phyloP scores from a whole-genome alignment of 1,284 basidiomycete species.

The Leccinum subrobustum region DNA sequence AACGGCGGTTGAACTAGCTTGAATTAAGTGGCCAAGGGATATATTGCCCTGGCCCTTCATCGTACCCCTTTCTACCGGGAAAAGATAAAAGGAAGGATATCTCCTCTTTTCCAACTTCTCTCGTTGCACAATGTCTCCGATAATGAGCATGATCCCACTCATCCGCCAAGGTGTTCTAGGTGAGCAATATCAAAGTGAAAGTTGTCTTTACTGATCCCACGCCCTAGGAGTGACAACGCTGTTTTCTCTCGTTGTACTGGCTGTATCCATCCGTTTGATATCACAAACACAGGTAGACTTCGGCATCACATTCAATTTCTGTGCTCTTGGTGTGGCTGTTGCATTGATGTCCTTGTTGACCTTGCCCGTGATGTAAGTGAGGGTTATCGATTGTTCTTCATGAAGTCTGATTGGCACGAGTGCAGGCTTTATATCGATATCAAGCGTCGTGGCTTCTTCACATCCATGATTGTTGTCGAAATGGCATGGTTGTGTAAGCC shows the following conservation, averaged over 20 bases:
- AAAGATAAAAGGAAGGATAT: not conserved
- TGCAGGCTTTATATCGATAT: slow-evolving; percentile 36
- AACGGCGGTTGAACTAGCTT: not conserved
- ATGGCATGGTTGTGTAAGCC: slow-evolving; percentile 38
- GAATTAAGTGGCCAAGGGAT: not conserved
- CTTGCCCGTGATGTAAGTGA: slow-evolving; percentile 46
- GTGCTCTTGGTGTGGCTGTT: slow-evolving; percentile 46
- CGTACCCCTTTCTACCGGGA: not conserved
- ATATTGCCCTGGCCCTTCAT: not conserved
- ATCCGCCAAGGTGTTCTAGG: slow-evolving; percentile 27
- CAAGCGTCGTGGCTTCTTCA: slow-evolving; percentile 34
- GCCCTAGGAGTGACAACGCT: slow-evolving; percentile 21
- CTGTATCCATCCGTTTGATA: slow-evolving; percentile 35
- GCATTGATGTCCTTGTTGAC: slow-evolving; percentile 43
- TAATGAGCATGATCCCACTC: slow-evolving; percentile 19
- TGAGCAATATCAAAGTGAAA: slow-evolving; percentile 8
- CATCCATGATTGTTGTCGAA: slow-evolving; percentile 39
- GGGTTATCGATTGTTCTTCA: not conserved
- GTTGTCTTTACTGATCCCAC: slow-evolving; percentile 5
- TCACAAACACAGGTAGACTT: slow-evolving; percentile 23
- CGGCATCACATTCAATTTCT: slow-evolving; percentile 26
- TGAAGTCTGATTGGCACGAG: slow-evolving; percentile 7
- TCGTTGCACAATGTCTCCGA: slow-evolving; percentile 2
- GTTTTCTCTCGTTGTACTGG: slow-evolving; percentile 41
- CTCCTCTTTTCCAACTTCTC: not conserved